Conservation (phyloP, 2,329 filamentous ascomycete genomes). For the Cladosporium halotolerans region DNA sequence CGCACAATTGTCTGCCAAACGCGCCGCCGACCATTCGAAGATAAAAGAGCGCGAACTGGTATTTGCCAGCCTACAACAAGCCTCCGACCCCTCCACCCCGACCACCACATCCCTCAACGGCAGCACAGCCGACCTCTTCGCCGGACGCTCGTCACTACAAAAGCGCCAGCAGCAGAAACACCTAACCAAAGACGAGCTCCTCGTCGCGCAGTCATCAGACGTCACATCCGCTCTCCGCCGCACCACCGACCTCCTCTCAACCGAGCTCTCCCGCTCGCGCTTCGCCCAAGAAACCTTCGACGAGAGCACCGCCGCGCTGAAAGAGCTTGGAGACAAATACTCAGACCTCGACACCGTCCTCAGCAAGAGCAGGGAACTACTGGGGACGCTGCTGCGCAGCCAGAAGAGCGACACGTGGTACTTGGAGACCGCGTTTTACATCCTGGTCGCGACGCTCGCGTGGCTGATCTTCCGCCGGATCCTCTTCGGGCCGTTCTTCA, state of each 20-base stretch:
- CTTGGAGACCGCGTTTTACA: conserved; percentile 79
- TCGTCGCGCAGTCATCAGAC: conserved; percentile 69
- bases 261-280: conserved; percentile 76
- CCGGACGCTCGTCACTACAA: conserved; percentile 22
- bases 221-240: conserved; percentile 77
- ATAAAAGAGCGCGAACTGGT: conserved; percentile 70
- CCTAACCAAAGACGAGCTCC: conserved; percentile 64
- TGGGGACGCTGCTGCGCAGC: conserved; percentile 72
- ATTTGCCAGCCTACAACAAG: conserved; percentile 57
- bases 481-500: conserved; percentile 81
- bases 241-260: conserved; percentile 79
- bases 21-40: conserved; percentile 65
- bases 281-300: conserved; percentile 86
- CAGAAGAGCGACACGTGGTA: conserved; percentile 99
- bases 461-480: conserved; percentile 85
- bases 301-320: conserved; percentile 76
- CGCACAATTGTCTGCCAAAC: conserved; percentile 73
- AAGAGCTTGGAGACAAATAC: conserved; percentile 74
- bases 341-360: conserved; percentile 71
- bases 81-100: conserved; percentile 23
- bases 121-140: conserved; percentile 32
- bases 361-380: conserved; percentile 64
- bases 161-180: conserved; percentile 37
- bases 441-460: conserved; percentile 61
- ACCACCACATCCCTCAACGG: conserved; percentile 13